Percentiles rank a stretch among this genome's conserved stretches.
Evolutionary conservation across 805 yeast genomes (phyloP).

Genomic region (Kazachstania africana): DNA sequence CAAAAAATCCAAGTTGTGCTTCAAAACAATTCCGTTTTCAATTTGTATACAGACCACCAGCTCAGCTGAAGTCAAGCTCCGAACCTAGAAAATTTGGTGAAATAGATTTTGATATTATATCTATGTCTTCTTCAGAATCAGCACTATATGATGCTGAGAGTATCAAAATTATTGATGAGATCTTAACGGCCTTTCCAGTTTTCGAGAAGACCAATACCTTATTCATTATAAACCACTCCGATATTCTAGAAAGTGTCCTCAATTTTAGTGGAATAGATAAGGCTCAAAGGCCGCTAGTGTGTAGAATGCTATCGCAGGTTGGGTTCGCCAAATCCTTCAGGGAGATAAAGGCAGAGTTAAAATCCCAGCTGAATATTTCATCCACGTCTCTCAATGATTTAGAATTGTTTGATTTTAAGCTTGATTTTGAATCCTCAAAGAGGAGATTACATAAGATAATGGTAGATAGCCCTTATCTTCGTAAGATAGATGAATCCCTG

Average conservation of each 20-base stretch:
- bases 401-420: slow-evolving; percentile 64
- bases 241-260: slow-evolving; percentile 60
- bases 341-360: slow-evolving; percentile 44
- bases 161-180: slow-evolving; percentile 68
- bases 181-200: slow-evolving; percentile 54
- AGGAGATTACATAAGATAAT: slow-evolving; percentile 53
- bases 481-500: slow-evolving; percentile 51
- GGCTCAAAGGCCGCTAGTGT: slow-evolving; percentile 59
- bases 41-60: slow-evolving; percentile 66
- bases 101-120: slow-evolving; percentile 72
- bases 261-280: slow-evolving; percentile 74
- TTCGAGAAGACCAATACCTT: slow-evolving; percentile 44
- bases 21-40: slow-evolving; percentile 63
- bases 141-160: slow-evolving; percentile 79
- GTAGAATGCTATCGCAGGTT: slow-evolving; percentile 61
- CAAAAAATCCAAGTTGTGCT: slow-evolving; percentile 38
- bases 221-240: slow-evolving; percentile 69
- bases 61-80: slow-evolving; percentile 39
- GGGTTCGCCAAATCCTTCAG: slow-evolving; percentile 57
- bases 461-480: slow-evolving; percentile 58
- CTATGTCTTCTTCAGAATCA: slow-evolving; percentile 35
- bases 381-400: slow-evolving; percentile 75
- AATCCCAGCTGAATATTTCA: slow-evolving; percentile 61
- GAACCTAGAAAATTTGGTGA: slow-evolving; percentile 73
- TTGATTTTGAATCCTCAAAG: slow-evolving; percentile 55